Evolutionary conservation across 495 filamentous ascomycete genomes (phyloP).

Genomic region (Mytilinidion resinicola): DNA sequence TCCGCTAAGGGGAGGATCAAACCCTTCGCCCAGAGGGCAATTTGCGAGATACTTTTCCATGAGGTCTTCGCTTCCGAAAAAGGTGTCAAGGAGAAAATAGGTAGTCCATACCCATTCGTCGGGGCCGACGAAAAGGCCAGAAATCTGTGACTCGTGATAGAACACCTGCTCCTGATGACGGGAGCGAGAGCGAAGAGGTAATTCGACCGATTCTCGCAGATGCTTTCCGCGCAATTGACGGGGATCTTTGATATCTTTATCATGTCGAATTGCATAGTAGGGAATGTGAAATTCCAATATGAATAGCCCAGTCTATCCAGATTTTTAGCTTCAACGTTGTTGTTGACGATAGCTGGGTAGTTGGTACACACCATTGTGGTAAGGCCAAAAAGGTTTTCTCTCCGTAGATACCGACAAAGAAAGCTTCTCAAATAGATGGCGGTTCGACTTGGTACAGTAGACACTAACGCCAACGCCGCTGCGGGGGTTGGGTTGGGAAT

Average conservation of each 20-base stretch:
- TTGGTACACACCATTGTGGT: too few relatives aligned
- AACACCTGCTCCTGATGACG: not conserved
- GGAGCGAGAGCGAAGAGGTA: not conserved
- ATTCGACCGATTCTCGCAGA: not conserved
- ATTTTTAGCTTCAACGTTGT: too few relatives aligned
- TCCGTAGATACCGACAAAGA: too few relatives aligned
- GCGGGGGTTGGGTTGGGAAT: too few relatives aligned
- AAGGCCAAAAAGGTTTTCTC: too few relatives aligned
- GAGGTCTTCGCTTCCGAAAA: conserved; percentile 8
- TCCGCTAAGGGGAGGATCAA: conserved; percentile 11
- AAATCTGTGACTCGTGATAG: conserved; percentile 10
- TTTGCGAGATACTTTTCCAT: not conserved
- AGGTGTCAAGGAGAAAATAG: conserved; percentile 8
- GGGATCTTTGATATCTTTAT: not conserved
- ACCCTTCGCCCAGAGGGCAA: not conserved
- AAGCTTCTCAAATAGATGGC: too few relatives aligned
- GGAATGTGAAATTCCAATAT: conserved; percentile 13
- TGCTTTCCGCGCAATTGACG: not conserved
- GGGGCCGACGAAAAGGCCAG: conserved; percentile 4
- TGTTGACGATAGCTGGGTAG: too few relatives aligned
- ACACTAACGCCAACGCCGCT: too few relatives aligned
- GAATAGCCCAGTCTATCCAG: conserved; percentile 1
- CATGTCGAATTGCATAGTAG: conserved; percentile 3
- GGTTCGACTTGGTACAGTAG: too few relatives aligned
- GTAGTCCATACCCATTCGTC: conserved; percentile 11